Percentiles rank a stretch among this genome's conserved stretches.
phyloP scores from a whole-genome alignment of 805 yeast genomes.

The Saccharomyces kudriavzevii region DNA sequence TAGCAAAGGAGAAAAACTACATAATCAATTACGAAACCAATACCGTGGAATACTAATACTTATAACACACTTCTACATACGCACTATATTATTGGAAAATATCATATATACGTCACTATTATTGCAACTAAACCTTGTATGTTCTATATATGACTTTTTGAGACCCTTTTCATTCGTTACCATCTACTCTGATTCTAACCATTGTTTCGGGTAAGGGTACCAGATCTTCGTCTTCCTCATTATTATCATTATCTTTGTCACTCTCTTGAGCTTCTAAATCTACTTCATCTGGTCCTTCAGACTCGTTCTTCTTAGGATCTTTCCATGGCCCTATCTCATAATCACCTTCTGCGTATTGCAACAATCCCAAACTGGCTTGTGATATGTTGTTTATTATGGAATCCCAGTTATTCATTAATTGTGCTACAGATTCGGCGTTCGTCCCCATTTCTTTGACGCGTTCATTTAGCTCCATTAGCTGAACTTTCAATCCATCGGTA shows the following conservation, averaged over 20 bases:
- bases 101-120: background rate
- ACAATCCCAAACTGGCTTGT: slow-evolving; percentile 26
- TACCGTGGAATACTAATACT: slow-evolving; percentile 20
- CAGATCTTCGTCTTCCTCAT: slow-evolving; percentile 23
- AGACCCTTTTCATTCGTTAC: slow-evolving; percentile 20
- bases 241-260: slow-evolving; percentile 30
- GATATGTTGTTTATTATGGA: slow-evolving; percentile 26
- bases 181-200: slow-evolving; percentile 47
- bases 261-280: slow-evolving; percentile 32
- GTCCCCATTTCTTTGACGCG: slow-evolving; percentile 20
- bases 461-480: slow-evolving; percentile 21
- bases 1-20: slow-evolving; percentile 28
- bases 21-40: slow-evolving; percentile 33
- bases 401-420: slow-evolving; percentile 27
- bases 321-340: slow-evolving; percentile 27
- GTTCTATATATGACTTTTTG: background rate
- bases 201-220: slow-evolving; percentile 58
- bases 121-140: background rate
- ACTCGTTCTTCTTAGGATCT: background rate
- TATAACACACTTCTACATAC: background rate
- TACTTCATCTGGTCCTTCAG: slow-evolving; percentile 34
- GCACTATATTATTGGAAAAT: background rate
- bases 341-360: slow-evolving; percentile 27
- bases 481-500: slow-evolving; percentile 23
- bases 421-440: slow-evolving; percentile 21